Evolutionary conservation across 2,329 filamentous ascomycete genomes (phyloP).

Genomic region (Coccinonectria pachysandricola): DNA sequence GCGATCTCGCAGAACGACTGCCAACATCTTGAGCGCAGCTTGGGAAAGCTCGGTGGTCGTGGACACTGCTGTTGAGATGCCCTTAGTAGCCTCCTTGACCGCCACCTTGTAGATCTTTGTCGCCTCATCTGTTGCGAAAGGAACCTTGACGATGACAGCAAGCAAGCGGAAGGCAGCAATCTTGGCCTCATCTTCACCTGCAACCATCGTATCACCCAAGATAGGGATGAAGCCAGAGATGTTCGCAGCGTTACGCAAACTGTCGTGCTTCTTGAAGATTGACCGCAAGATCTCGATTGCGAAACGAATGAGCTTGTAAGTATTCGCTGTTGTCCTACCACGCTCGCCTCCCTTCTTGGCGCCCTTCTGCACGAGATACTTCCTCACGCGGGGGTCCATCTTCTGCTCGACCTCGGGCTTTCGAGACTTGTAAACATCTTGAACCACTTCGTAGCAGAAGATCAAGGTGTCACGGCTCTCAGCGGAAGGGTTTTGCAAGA

Average conservation of each 20-base stretch:
- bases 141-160: conserved; percentile 74
- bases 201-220: conserved; percentile 75
- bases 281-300: conserved; percentile 77
- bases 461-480: conserved; percentile 75
- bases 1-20: conserved; percentile 73
- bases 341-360: conserved; percentile 64
- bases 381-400: conserved; percentile 52
- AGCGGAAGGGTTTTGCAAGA: conserved; percentile 71
- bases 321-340: conserved; percentile 64
- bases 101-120: conserved; percentile 61
- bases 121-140: conserved; percentile 62
- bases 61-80: conserved; percentile 64
- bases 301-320: conserved; percentile 81
- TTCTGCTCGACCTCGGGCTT: conserved; percentile 41
- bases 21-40: conserved; percentile 78
- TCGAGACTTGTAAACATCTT: conserved; percentile 65
- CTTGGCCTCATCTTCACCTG: conserved; percentile 85
- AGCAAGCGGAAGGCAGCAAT: conserved; percentile 79
- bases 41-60: conserved; percentile 80
- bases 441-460: conserved; percentile 91
- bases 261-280: conserved; percentile 76
- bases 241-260: conserved; percentile 68
- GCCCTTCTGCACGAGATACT: conserved; percentile 72
- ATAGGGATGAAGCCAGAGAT: conserved; percentile 79
- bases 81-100: conserved; percentile 71